Conservation (phyloP, 768 basidiomycete species). For the Atractiella rhizophila region DNA sequence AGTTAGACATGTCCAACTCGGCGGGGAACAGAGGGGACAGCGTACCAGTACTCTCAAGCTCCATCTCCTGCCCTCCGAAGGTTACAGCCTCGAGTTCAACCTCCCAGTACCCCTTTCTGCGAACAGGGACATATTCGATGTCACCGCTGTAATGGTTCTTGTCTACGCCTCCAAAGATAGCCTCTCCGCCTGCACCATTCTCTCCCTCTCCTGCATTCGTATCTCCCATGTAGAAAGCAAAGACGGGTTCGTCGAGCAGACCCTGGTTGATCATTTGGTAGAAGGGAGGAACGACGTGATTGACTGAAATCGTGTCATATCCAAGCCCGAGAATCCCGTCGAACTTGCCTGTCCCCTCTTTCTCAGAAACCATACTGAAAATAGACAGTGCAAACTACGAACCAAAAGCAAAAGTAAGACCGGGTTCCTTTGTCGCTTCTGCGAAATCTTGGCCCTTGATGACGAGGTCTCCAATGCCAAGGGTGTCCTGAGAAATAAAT, state of each 20-base stretch:
- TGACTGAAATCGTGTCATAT: constrained; percentile 87
- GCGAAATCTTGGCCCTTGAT: constrained; percentile 65
- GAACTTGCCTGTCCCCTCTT: constrained; percentile 31
- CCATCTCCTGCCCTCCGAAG: constrained; percentile 66
- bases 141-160: constrained; percentile 45
- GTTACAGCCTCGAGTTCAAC: constrained; percentile 66
- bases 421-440: constrained; percentile 85
- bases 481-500: constrained; percentile 58
- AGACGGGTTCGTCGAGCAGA: constrained; percentile 60
- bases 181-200: constrained; percentile 40
- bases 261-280: constrained; percentile 67
- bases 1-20: too few relatives aligned
- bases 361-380: not conserved
- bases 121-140: constrained; percentile 63
- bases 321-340: constrained; percentile 85
- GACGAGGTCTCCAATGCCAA: constrained; percentile 56
- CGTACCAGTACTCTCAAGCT: constrained; percentile 78
- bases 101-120: constrained; percentile 57
- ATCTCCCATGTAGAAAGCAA: constrained; percentile 75
- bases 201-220: constrained; percentile 40
- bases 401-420: constrained; percentile 87
- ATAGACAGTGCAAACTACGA: constrained; percentile 30
- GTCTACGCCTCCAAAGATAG: constrained; percentile 77
- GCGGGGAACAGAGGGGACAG: not conserved
- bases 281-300: constrained; percentile 75